phyloP scores from a whole-genome alignment of 768 basidiomycete genomes.

The Pleurotus citrinopileatus region DNA sequence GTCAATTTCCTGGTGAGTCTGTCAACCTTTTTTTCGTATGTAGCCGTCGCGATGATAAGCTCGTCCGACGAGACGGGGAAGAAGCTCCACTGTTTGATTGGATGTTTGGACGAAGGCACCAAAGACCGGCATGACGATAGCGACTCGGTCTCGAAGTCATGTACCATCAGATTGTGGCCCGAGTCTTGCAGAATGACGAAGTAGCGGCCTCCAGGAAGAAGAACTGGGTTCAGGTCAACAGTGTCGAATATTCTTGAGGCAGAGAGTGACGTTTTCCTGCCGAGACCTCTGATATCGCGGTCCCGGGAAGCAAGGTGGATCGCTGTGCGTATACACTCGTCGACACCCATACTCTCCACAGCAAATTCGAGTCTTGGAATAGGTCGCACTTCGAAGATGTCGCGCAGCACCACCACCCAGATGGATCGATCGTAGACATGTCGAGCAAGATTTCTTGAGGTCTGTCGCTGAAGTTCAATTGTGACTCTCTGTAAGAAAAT shows the following conservation, averaged over 20 bases:
- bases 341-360: neutral
- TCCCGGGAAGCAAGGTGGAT: neutral
- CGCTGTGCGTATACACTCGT: neutral
- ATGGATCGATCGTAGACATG: neutral
- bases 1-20: neutral
- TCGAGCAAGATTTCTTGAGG: neutral
- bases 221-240: neutral
- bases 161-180: neutral
- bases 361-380: neutral
- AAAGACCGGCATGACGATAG: neutral
- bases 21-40: neutral
- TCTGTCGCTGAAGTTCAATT: neutral
- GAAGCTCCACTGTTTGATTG: neutral
- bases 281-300: neutral
- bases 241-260: neutral
- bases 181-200: neutral
- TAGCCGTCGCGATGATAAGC: neutral
- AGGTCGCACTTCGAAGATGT: neutral
- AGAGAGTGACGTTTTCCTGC: neutral
- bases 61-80: neutral
- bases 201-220: neutral
- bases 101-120: neutral
- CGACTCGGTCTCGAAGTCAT: neutral
- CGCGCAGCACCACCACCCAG: neutral
- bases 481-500: neutral